Evolutionary conservation across 768 basidiomycete species (phyloP).

Genomic region (Suillus sp.): DNA sequence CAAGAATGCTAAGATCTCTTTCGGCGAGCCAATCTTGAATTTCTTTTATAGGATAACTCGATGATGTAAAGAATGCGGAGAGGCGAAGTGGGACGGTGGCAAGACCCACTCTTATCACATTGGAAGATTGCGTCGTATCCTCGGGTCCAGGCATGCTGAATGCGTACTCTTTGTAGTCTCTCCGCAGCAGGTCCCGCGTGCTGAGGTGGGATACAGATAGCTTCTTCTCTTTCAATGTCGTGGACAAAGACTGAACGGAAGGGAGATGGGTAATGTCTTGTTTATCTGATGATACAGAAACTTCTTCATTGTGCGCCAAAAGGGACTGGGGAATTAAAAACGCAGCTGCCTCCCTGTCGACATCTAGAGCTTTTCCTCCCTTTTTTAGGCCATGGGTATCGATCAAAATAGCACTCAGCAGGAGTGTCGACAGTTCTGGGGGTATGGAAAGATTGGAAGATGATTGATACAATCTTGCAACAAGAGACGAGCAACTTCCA

Average conservation of each 20-base stretch:
- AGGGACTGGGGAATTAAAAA: constrained; percentile 66
- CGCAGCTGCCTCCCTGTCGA: constrained; percentile 64
- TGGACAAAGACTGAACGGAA: constrained; percentile 50
- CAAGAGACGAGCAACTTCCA: constrained; percentile 77
- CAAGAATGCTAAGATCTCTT: constrained; percentile 65
- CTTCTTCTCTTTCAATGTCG: constrained; percentile 57
- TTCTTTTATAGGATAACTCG: constrained; percentile 13
- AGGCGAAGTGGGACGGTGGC: constrained; percentile 80
- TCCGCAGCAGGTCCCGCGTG: constrained; percentile 76
- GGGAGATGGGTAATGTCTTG: constrained; percentile 19
- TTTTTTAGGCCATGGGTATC: constrained; percentile 82
- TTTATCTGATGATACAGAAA: constrained; percentile 33
- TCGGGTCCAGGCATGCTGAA: constrained; percentile 41
- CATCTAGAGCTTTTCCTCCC: constrained; percentile 72
- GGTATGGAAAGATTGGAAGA: constrained; percentile 36
- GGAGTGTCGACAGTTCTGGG: constrained; percentile 70
- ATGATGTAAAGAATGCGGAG: constrained; percentile 41
- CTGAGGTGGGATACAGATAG: constrained; percentile 63
- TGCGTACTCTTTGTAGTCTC: constrained; percentile 95
- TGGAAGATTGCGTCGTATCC: constrained; percentile 25
- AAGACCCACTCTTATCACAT: constrained; percentile 64
- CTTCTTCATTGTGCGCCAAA: constrained; percentile 28
- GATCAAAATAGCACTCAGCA: constrained; percentile 79
- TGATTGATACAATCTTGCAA: constrained; percentile 44
- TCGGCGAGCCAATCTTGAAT: constrained; percentile 65